Conservation (phyloP, 2,329 filamentous ascomycete species). For the Volutella citrinella region DNA sequence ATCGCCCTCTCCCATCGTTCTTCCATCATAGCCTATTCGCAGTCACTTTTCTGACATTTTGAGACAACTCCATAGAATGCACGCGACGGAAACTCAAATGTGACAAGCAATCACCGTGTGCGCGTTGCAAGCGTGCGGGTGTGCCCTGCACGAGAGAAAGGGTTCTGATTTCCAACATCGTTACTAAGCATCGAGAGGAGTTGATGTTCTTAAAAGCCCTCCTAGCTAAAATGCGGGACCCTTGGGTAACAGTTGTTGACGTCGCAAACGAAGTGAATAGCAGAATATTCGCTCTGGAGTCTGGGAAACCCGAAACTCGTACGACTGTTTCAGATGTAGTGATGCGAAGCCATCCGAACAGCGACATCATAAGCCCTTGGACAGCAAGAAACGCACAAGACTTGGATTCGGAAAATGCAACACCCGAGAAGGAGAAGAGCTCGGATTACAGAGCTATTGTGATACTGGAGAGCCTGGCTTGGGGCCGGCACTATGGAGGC, state of each 20-base stretch:
- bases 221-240: not conserved
- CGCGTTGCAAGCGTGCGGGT: slow-evolving; percentile 1
- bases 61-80: too few relatives aligned
- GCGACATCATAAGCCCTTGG: too few relatives aligned
- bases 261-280: too few relatives aligned
- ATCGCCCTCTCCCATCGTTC: too few relatives aligned
- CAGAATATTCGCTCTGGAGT: too few relatives aligned
- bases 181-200: slow-evolving; percentile 1
- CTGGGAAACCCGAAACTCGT: too few relatives aligned
- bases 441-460: not conserved
- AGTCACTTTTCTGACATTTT: too few relatives aligned
- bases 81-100: slow-evolving; percentile 4
- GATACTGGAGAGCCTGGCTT: slow-evolving; percentile 7
- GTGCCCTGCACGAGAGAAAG: slow-evolving; percentile 1
- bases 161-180: slow-evolving; percentile 1
- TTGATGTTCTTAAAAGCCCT: slow-evolving; percentile 1
- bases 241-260: too few relatives aligned
- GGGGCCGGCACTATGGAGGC: slow-evolving; percentile 4
- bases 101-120: slow-evolving; percentile 3
- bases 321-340: too few relatives aligned
- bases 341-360: too few relatives aligned
- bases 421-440: not conserved
- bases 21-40: too few relatives aligned
- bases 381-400: not conserved
- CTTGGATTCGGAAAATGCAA: not conserved